Evolutionary conservation across 495 filamentous ascomycete genomes (phyloP), one percentile per base, ranked within the genome.

Genomic region (Lepidopterella palustris): DNA sequence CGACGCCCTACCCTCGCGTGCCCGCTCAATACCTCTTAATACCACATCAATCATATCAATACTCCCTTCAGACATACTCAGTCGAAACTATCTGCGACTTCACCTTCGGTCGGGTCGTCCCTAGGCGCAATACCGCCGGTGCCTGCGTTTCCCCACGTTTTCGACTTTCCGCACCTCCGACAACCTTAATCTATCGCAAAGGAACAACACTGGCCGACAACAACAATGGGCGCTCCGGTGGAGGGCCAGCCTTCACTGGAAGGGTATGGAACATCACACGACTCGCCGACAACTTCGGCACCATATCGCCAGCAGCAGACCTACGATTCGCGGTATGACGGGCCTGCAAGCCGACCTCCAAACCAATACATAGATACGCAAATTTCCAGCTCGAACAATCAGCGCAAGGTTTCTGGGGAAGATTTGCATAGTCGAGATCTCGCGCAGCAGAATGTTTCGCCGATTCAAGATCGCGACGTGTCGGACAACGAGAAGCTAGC

Each of bases 171-270:
- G 35, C 35, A 18, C 35, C 13, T 15, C 35, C 13, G 3, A 15
- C 35, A 42, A 42, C 35, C 35, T 42, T 42, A 42, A 42, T 42
- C 35, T 42, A 42, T 42, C 35, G 35, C 35, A 18, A 42, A 3
- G 18, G 35, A 42, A 42, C 27, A 21, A 31, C 25, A 31, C 47
- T 50, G 47, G 18, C 51, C 9, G 6, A 11, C 51, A 32, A 10
- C 25, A n/a, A 40, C 25, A n/a, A 67, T 67, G 64, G 57, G 53
- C 64, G 55, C 60, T 63, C 64, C 64, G 57, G 64, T 62, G 64
- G 64, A 67, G 60, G 60, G 60, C 18, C 56, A n/a, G 60, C 60
- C 60, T 60, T 63, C 64, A 61, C 63, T 66, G 63, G 63, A 58
- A 59, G 63, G 59, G 52, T 59, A 59, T 6, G 64, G 63, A 8